Conservation (phyloP, 768 basidiomycete genomes). For the Leccinum truebloodii region DNA sequence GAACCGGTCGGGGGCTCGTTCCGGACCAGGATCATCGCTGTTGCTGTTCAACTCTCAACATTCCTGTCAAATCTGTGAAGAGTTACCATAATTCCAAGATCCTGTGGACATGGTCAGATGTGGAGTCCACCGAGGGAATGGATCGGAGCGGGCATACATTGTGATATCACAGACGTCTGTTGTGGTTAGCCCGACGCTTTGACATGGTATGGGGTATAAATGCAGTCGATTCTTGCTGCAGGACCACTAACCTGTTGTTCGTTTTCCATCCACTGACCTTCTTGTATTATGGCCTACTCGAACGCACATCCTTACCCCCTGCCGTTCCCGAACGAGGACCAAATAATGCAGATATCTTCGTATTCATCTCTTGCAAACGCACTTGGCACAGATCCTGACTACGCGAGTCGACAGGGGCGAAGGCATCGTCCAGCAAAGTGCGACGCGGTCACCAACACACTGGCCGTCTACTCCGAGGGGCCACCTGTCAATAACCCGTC, state of each 20-base stretch:
- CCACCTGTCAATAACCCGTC: conserved; percentile 21
- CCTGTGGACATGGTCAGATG: conserved; percentile 14
- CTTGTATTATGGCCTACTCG: conserved; percentile 20
- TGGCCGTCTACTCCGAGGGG: conserved; percentile 18
- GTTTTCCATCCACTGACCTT: conserved; percentile 1
- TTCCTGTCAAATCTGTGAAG: not conserved
- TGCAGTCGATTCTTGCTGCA: conserved; percentile 3
- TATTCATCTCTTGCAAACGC: conserved; percentile 30
- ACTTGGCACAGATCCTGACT: conserved; percentile 17
- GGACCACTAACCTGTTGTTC: not conserved
- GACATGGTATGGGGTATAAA: conserved; percentile 24
- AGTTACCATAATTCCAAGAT: not conserved
- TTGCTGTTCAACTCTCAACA: conserved; percentile 5
- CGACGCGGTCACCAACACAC: conserved; percentile 10
- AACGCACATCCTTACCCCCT: conserved; percentile 18
- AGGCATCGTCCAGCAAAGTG: not conserved
- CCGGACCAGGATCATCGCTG: conserved; percentile 3
- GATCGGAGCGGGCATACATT: conserved; percentile 2
- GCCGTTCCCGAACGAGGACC: conserved; percentile 22
- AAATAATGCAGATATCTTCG: conserved; percentile 18
- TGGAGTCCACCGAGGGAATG: conserved; percentile 1
- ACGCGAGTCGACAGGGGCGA: conserved; percentile 9
- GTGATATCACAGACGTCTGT: conserved; percentile 1
- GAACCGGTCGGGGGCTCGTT: not conserved
- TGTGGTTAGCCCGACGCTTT: conserved; percentile 15